Percentiles rank a stretch among this genome's conserved stretches.
These are phyloP conservation scores for Colletotrichum theobromicola DNA, from an alignment of 2,329 filamentous ascomycete species.

Conservation along the genomic window DNA sequence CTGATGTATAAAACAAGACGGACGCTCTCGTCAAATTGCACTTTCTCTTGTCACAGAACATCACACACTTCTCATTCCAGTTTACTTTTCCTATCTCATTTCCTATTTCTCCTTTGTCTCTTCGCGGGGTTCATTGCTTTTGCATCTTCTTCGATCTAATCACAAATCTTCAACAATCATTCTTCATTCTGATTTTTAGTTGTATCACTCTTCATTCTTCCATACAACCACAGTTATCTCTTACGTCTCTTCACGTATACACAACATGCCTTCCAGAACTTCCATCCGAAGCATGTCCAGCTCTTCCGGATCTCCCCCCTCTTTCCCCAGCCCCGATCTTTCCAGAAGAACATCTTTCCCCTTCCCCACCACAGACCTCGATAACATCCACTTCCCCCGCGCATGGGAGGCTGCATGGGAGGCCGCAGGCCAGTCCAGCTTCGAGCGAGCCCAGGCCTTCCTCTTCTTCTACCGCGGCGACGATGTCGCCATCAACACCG, in stretches of 20 bases:
- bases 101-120: neutral
- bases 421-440: conserved; percentile 21
- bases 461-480: conserved; percentile 32
- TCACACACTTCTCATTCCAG: neutral
- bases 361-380: neutral
- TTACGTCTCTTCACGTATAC: neutral
- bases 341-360: neutral
- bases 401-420: conserved; percentile 6
- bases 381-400: neutral
- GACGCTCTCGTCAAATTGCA: neutral
- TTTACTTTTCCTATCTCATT: neutral
- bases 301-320: neutral
- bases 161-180: neutral
- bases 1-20: neutral
- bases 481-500: conserved; percentile 25
- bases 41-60: neutral
- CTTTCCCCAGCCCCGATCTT: neutral
- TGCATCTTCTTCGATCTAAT: neutral
- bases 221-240: fast-evolving
- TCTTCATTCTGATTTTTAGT: fast-evolving
- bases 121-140: neutral
- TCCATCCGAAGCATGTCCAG: neutral
- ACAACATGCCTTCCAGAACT: neutral
- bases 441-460: conserved; percentile 36
- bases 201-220: neutral